Evolutionary conservation across 202 grass and related monocot genomes (phyloP), one percentile per base, ranked within the genome.

Genomic region (Eragrostis tef): DNA sequence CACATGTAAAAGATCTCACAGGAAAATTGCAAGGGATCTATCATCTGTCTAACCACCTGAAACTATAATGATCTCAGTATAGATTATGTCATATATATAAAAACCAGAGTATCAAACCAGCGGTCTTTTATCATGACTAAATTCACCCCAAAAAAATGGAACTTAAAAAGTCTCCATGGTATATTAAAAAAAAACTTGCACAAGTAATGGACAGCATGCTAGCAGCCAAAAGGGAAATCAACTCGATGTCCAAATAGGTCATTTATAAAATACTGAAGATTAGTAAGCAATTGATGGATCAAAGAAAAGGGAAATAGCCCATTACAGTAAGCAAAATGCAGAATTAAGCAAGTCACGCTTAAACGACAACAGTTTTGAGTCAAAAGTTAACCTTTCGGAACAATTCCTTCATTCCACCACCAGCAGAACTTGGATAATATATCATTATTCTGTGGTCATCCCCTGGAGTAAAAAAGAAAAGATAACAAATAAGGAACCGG

Each of bases 401-500:
- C 73, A 99, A 88, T 83, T 95, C 96, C 72, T 99, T 99, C 96
- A 95, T 99, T 85, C 96, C 96, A 67, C 96, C 90, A 21, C 96
- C 96, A 90, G 96, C 96, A 87, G 87, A 95, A 79, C 81, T 98
- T 69, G 96, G 96, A 87, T 98, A 98, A 70, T 98, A 98, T 83
- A 98, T 98, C 96, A 99, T 99, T 87, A 99, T 99, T 87, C 96
- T 89, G 73, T 99, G 96, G 51, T 99, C 89, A 84, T 99, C 96
- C 49, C 96, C 96, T 99, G 78, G 27, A 82, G 42, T 15, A 77
- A 73, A 75, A 59, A 78, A 15, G 41, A 11, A 29, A 70, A 71
- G 16, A 26, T 11, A 24, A 26, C 34, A 24, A 47, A 46, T 26
- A 51, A 43, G 29, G 69, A 73, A 59, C 57, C 54, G 50, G 70